phyloP scores from a whole-genome alignment of 2,329 filamentous ascomycete genomes.

The Leptographium lundbergii region DNA sequence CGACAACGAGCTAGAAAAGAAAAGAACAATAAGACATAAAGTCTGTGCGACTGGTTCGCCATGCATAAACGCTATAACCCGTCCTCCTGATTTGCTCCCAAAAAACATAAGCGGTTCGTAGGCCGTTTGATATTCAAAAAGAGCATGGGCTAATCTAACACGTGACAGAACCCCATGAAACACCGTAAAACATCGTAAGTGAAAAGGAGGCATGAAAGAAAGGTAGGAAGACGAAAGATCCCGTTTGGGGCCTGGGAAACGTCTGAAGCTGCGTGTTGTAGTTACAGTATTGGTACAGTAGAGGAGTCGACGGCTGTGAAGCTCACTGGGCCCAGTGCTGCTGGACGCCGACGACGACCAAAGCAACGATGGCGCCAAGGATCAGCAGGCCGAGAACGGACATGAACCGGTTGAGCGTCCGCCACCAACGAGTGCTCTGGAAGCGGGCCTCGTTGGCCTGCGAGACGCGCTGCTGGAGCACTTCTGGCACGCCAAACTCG shows the following conservation, averaged over 20 bases:
- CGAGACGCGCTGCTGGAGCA: conserved; percentile 21
- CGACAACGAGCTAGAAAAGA: background rate
- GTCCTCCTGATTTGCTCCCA: background rate
- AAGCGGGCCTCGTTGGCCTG: conserved; percentile 31
- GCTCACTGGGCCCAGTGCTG: conserved; percentile 29
- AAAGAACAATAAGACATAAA: background rate
- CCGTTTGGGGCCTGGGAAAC: background rate
- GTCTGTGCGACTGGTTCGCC: background rate
- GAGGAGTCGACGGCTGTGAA: no score
- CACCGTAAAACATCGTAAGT: background rate
- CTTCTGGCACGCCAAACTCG: conserved; percentile 24
- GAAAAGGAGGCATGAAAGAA: background rate
- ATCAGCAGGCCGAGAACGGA: conserved; percentile 41
- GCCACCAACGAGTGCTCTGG: conserved; percentile 46
- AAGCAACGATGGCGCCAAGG: conserved; percentile 37
- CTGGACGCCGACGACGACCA: conserved; percentile 38
- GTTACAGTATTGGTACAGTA: background rate
- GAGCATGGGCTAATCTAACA: background rate
- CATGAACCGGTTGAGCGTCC: conserved; percentile 46
- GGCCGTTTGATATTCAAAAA: background rate
- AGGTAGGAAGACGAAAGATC: background rate
- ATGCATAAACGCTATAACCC: background rate
- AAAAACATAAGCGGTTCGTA: background rate
- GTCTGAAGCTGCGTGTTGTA: background rate
- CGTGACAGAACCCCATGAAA: background rate